Evolutionary conservation across 441 rosid genomes (phyloP), one percentile per base, ranked within the genome.

Genomic region (Bocquillonia castaneifolia): DNA sequence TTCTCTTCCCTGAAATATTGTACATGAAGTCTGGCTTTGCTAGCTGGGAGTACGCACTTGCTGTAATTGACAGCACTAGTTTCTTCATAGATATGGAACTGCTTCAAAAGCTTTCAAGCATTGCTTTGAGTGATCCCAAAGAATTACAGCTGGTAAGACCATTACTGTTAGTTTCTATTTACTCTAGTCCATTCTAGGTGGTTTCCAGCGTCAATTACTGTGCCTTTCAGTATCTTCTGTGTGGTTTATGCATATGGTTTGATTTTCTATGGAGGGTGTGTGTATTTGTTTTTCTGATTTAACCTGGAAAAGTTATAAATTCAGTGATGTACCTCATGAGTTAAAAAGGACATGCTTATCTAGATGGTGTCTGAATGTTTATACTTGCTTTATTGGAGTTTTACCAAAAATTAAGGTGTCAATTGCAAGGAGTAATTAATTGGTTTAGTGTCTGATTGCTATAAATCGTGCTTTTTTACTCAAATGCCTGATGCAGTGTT

Each of bases 41-140:
- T 62, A 71, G 84, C 80, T 92, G 97, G 95, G 29, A 73, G 75
- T 84, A 84, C 47, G 79, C 81, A 14, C 64, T 81, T 74, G 83
- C 80, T 50, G 76, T 90, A 70, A 63, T 81, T 80, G 93, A 86
- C 67, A 77, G 78, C 72, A 77, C 84, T 60, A 88, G 98, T 77
- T 79, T 87, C 78, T 84, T 79, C 74, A 79, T 90, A 37, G 97
- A 95, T 75, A 80, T 85, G 81, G 87, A 85, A 65, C 75, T 84
- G 48, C 90, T 95, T 72, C 81, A 82, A 76, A 80, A 85, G 82
- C 79, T 90, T 58, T 83, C 84, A 50, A 68, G 65, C 22, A 60
- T 82, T 66, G 65, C 72, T 66, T 64, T 83, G 73, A 64, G 72
- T 72, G 88, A 82, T 77, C 76, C 72, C 55, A 72, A 42, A 31